phyloP scores from a whole-genome alignment of 495 filamentous ascomycete genomes.

The Penicilliopsis zonata region DNA sequence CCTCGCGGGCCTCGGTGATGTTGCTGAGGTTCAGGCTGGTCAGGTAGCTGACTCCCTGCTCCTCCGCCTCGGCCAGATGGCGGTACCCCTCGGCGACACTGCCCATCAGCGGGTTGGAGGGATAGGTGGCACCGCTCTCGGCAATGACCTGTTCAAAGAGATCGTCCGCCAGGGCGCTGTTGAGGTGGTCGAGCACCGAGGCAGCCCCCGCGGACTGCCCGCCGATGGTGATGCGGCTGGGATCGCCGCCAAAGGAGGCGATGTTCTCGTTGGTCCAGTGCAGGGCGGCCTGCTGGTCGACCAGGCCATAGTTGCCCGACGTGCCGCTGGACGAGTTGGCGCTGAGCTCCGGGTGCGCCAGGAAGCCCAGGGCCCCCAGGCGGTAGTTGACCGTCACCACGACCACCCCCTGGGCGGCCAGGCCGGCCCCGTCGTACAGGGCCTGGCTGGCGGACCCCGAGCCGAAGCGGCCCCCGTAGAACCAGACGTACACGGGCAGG shows the following conservation, averaged over 20 bases:
- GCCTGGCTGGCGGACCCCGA: slow-evolving; percentile 23
- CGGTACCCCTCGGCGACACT: no score
- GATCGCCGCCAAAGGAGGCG: slow-evolving; percentile 37
- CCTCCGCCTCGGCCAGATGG: no score
- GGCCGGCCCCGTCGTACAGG: slow-evolving; percentile 29
- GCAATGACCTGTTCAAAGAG: no score
- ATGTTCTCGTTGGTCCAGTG: slow-evolving; percentile 43
- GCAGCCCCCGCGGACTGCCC: slow-evolving; percentile 45
- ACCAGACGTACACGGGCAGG: slow-evolving; percentile 29
- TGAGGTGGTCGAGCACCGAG: no score
- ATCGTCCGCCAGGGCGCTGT: no score
- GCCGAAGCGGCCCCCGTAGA: slow-evolving; percentile 35
- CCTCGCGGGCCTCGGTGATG: no score
- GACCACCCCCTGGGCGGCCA: slow-evolving; percentile 34
- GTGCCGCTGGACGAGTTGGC: no score
- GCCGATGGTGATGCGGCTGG: slow-evolving; percentile 34
- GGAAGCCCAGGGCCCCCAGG: slow-evolving; percentile 27
- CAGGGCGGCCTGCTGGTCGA: slow-evolving; percentile 28
- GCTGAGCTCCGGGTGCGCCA: slow-evolving; percentile 16
- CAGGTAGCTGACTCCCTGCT: no score
- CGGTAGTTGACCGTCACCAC: slow-evolving; percentile 39
- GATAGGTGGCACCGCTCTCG: no score
- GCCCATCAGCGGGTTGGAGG: no score
- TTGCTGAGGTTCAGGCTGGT: no score
- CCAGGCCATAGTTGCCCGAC: slow-evolving; percentile 24